Evolutionary conservation across 495 filamentous ascomycete genomes (phyloP).

Genomic region (Rostrohypoxylon terebratum): DNA sequence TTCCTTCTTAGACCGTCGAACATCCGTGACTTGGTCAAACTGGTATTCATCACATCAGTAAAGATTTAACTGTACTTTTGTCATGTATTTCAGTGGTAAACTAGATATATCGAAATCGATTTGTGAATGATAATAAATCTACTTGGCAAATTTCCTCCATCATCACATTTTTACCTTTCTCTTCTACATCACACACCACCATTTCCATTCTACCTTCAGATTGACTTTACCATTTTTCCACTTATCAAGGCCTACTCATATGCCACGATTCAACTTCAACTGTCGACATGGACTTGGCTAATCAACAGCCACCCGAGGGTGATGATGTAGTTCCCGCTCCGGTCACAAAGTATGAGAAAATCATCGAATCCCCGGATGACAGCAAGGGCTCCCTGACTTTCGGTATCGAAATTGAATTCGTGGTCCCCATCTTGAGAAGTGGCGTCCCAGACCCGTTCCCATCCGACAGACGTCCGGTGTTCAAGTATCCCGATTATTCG

Average conservation of each 20-base stretch:
- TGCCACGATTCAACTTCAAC: not conserved
- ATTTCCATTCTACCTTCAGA: not conserved
- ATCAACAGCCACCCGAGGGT: not conserved
- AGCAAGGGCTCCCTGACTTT: slow-evolving; percentile 30
- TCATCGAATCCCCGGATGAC: slow-evolving; percentile 37
- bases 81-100: not conserved
- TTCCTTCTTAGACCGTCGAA: not conserved
- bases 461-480: not conserved
- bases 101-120: not conserved
- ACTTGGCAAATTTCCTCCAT: not conserved
- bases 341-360: slow-evolving; percentile 25
- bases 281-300: not conserved
- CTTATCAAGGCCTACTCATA: not conserved
- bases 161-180: not conserved
- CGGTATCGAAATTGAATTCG: slow-evolving; percentile 44
- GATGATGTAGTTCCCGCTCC: not conserved
- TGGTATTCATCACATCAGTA: not conserved
- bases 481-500: not conserved
- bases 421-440: slow-evolving; percentile 6
- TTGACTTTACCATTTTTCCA: not conserved
- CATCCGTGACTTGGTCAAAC: not conserved
- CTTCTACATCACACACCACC: not conserved
- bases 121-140: not conserved
- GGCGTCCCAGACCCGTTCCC: slow-evolving; percentile 22
- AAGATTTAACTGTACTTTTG: not conserved